Evolutionary conservation across 306 rosid species (phyloP).

Genomic region (Fragaria vesca): DNA sequence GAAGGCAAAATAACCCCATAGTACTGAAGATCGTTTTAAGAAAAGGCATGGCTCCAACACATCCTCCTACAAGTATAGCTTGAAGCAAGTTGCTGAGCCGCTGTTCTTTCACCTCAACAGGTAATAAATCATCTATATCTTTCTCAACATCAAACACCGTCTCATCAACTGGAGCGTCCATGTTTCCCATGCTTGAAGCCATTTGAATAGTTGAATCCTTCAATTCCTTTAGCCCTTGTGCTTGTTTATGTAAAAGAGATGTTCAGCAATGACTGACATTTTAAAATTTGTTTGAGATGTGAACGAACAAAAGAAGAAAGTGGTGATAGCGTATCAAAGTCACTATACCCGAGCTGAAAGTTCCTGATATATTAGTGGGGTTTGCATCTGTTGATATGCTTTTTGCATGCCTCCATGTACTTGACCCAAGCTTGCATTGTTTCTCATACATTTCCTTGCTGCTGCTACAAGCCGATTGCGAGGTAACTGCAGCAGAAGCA

Average conservation of each 20-base stretch:
- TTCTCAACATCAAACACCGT: slow-evolving; percentile 62
- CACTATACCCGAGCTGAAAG: slow-evolving; percentile 45
- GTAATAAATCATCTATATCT: slow-evolving; percentile 70
- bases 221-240: slow-evolving; percentile 64
- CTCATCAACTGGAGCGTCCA: slow-evolving; percentile 56
- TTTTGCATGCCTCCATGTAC: slow-evolving; percentile 70
- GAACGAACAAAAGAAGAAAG: neutral
- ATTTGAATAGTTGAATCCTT: slow-evolving; percentile 58
- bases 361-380: slow-evolving; percentile 55
- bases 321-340: slow-evolving; percentile 2
- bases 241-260: slow-evolving; percentile 18
- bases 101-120: slow-evolving; percentile 82
- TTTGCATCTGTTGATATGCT: slow-evolving; percentile 71
- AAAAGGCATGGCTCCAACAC: slow-evolving; percentile 78
- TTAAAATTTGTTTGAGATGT: neutral
- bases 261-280: slow-evolving; percentile 9
- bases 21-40: slow-evolving; percentile 68
- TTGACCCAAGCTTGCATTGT: slow-evolving; percentile 59
- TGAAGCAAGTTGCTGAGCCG: slow-evolving; percentile 82
- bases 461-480: slow-evolving; percentile 52
- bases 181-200: slow-evolving; percentile 49
- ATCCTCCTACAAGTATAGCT: slow-evolving; percentile 65
- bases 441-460: slow-evolving; percentile 52
- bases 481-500: slow-evolving; percentile 48
- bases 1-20: slow-evolving; percentile 86